Evolutionary conservation across 2,329 filamentous ascomycete genomes (phyloP), one percentile per base, ranked within the genome.

Genomic region (Trichoderma afroharzianum): DNA sequence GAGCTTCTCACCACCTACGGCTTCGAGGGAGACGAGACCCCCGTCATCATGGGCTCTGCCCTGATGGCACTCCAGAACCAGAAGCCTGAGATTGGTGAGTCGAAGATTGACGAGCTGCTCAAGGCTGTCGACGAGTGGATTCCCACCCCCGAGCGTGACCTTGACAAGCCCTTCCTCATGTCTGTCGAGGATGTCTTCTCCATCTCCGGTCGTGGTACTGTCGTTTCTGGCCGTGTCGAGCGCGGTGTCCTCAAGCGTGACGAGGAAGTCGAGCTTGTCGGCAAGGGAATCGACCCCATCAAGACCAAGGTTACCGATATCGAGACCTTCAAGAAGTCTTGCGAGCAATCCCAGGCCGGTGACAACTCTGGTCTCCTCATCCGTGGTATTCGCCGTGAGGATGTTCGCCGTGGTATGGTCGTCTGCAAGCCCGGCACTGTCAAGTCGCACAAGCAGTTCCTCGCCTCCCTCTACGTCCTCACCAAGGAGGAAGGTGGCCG

Each of bases 231-330:
- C 76, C 95, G 96, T 89, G 96, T 99, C 73, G 95, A 98, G 90
- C 95, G 96, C 82, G 96, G 96, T 86, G 83, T 90, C 71, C 86
- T 99, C 80, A 98, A 97, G 93, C 93, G 90, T 84, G 96, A 99
- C 82, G 88, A 91, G 75, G 96, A 99, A 81, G 90, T 99, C 76
- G 96, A 99, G 88, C 89, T 99, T 75, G 89, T 99, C 73, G 96
- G 96, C 81, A 97, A 96, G 87, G 90, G 91, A 76, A 83, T 85
- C 71, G 88, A 90, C 59, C 85, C 93, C 76, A 93, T 98, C 88
- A 98, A 97, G 91, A 98, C 96, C 83, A 98, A 98, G 88, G 95
- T 99, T 76, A 99, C 96, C 80, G 97, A 99, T 81, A 98, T 99
- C 77, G 96, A 99, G 88, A 99, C 95, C 76, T 99, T 99, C 89